Evolutionary conservation across 2,329 filamentous ascomycete genomes (phyloP).

Genomic region (Tetracladium maxilliforme): DNA sequence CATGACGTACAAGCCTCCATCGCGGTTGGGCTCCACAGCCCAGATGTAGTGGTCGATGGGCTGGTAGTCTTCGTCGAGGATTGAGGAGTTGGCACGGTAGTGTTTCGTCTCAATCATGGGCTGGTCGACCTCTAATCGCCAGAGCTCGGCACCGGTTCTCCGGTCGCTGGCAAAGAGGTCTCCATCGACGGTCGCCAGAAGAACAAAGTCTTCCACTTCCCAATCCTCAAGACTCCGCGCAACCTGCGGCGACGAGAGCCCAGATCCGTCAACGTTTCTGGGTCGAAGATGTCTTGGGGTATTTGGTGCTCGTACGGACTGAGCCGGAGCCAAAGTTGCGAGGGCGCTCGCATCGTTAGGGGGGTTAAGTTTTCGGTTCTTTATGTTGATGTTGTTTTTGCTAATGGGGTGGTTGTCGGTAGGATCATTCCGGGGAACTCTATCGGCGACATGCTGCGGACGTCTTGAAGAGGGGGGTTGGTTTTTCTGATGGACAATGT

Average conservation of each 20-base stretch:
- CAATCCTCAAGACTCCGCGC: slow-evolving; percentile 98
- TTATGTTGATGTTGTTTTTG: slow-evolving; percentile 9
- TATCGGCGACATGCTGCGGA: slow-evolving; percentile 12
- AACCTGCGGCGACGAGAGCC: slow-evolving; percentile 64
- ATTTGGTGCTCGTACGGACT: slow-evolving; percentile 85
- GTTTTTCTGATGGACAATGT: no score
- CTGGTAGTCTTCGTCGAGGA: slow-evolving; percentile 39
- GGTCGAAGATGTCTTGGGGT: slow-evolving; percentile 58
- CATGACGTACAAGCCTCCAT: slow-evolving; percentile 81
- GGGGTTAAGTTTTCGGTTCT: slow-evolving; percentile 8
- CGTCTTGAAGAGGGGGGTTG: no score
- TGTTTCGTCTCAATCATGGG: slow-evolving; percentile 88
- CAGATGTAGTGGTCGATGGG: slow-evolving; percentile 70
- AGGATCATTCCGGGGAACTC: no score
- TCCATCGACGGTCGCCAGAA: slow-evolving; percentile 99
- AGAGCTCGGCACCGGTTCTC: slow-evolving; percentile 68
- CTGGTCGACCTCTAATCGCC: slow-evolving; percentile 71
- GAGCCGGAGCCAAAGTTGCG: slow-evolving; percentile 93
- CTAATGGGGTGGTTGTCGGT: slow-evolving; percentile 10
- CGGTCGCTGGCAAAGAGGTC: slow-evolving; percentile 85
- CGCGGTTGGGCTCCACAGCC: slow-evolving; percentile 84
- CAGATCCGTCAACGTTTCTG: slow-evolving; percentile 37
- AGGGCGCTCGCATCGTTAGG: slow-evolving; percentile 81
- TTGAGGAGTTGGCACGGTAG: slow-evolving; percentile 53
- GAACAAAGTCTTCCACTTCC: slow-evolving; percentile 99